Base-by-base conservation (phyloP, 768 basidiomycete species). In the Naganishia onofrii region DNA sequence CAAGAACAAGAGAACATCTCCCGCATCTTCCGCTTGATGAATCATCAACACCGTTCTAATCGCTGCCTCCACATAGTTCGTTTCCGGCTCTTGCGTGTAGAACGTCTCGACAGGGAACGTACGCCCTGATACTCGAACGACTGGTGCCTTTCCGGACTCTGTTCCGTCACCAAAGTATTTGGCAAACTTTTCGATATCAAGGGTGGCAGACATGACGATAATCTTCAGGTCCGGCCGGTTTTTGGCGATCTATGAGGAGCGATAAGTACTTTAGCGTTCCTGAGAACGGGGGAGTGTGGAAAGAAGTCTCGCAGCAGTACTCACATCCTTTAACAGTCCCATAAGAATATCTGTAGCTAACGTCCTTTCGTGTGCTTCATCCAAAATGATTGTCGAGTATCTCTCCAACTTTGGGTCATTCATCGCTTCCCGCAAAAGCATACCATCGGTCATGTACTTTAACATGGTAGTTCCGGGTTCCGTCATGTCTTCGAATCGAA, bases 361-460 rank as follows among this genome's bases (percentile, higher is more conserved):
- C 0, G 96, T 98, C 71, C 95, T 89, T 83, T 99, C 96, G 83
- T 99, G 96, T 6, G 93, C 96, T 83, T 99, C 96, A 80, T 99
- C 96, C 68, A 98, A 87, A 76, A 99, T 98, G 82, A 99, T 93
- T 26, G 95, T 97, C 23, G 92, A 95, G 81, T 99, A 99, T 3
- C 93, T 88, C 31, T 85, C 84, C 46, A 98, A 86, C 23, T 87
- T 85, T 10, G 92, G 90, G 81, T 98, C 95, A 81, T 94, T 92
- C 94, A 97, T 99, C 5, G 93, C 93, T 83, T 96, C 93, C 23
- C 93, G 88, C n/a, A 95, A 87, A n/a, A 84, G 79, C 93, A 97
- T 96, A 86, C 95, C 96, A 75, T 99, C 96, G 19, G 96, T 99
- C 94, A 98, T 96, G 84, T 99, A 98, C 80, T 96, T 97, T 73